Base-by-base conservation (phyloP, 2,329 filamentous ascomycete genomes). In the Neobulgaria alba region DNA sequence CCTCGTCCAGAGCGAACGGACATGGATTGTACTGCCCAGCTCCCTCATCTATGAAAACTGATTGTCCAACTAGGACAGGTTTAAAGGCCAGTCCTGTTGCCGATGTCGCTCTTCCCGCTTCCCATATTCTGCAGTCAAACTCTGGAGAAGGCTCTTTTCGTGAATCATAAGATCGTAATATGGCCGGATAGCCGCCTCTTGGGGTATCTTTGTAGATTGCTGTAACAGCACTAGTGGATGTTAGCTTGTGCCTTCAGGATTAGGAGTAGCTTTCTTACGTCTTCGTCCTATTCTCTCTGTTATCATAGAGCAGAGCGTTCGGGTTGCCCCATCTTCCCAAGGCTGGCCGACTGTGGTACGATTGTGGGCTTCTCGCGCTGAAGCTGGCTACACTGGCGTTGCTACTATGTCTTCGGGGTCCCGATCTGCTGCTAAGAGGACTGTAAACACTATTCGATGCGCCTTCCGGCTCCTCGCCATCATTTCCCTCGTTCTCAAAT, bases 51-150 rank as follows among this genome's bases (percentile, higher is more conserved):
- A 95, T 82, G 57, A 98, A 98, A 8, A 88, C 72, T 1, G 88
- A 90, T 61, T 96, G 90, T 3, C 92, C 92, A 29, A 98, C 85
- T 50, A 85, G 82, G 36, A 98, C 88, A 0, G 90, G 88, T 61
- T 98, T 98, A 67, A 98, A 98, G 1, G 92, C 92, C 32, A 95
- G 70, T 0, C 85, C 87, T 1, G 90, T 92, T 1, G 92, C 86
- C 39, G 77, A 86, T 1, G 92, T 98, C n/a, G 92, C 92, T 45
- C 92, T 79, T 9, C 92, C 92, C 3, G 92, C 92, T 65, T 98
- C 82, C 92, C 92, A 98, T 42, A 98, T 92, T 33, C 82, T 94
- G 63, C 89, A 95, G 57, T 95, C 85, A 47, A 87, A 90, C 61
- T 95, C 89, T 2, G 90, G 85, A 0, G 88, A 76, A 0, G 89